Base-by-base conservation (phyloP, 257 asterid genomes). In the Gentiana dahurica region DNA sequence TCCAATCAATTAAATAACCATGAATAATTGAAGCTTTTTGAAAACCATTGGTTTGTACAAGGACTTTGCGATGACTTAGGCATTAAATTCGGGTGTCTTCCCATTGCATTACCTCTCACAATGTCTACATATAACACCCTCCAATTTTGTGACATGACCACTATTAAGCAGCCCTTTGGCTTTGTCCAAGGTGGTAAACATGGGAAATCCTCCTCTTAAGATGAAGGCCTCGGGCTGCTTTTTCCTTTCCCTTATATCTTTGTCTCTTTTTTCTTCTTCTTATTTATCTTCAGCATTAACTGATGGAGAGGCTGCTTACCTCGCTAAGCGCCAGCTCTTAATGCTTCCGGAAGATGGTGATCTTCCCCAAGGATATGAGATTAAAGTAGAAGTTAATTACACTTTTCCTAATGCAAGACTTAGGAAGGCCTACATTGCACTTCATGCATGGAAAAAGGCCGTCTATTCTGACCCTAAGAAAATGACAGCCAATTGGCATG, bases 381-480 rank as follows among this genome's bases (percentile, higher is more conserved):
- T 37, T 43, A 67, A 60, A 9, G 65, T 57, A 0, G 55, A 69
- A 4, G 47, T 35, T 3, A 34, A 43, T 12, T 0, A 63, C 24
- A 49, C 53, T 1, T 74, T 68, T 5, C 65, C 49, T 11, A 89
- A 90, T 43, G 54, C 56, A 0, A 71, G 91, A 75, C 81, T 87
- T 12, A 66, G 68, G 51, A 75, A 59, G 61, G 96, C 98, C 5
- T 69, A 77, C 54, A 12, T 73, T 6, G 96, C 78, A 60, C 80
- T 90, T 51, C 95, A 82, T 51, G 90, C 95, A 4, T 84, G 90
- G 96, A 90, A 84, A 33, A 61, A 65, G 12, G 73, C 89, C 38
- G 76, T 82, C 24, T 82, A 84, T n/a, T 90, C 98, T 12, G 98
- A 90, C 48, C 98, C 98, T 1, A 38, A 41, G 2, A 80, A 84